Percentiles rank a stretch among this genome's conserved stretches.
Conservation (phyloP, 1,284 basidiomycete genomes). For the Ceratobasidium papillatum region DNA sequence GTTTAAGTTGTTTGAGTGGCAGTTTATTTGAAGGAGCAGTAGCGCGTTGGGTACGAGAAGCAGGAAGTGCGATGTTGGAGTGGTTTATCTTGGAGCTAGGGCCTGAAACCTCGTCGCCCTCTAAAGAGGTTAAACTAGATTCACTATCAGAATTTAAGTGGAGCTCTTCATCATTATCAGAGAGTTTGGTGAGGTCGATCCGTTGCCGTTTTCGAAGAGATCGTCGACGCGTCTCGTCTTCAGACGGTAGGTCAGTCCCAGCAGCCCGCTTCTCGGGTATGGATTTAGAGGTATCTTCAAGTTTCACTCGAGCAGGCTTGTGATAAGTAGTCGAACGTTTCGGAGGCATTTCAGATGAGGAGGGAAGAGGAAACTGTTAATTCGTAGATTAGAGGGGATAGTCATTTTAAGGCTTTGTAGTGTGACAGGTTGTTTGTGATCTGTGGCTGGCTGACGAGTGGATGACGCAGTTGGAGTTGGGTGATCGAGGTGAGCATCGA, state of each 20-base stretch:
- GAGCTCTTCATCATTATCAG: background rate
- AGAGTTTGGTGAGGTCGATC: background rate
- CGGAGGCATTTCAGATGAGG: constrained; percentile 14
- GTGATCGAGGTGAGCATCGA: too few species aligned
- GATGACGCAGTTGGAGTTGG: too few species aligned
- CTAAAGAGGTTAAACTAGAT: background rate
- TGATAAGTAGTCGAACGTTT: background rate
- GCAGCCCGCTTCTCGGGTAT: background rate
- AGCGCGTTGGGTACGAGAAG: constrained; percentile 6
- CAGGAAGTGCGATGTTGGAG: background rate
- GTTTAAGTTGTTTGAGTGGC: constrained; percentile 19
- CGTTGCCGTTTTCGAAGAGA: constrained; percentile 27
- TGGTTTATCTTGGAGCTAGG: background rate
- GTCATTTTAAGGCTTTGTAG: too few species aligned
- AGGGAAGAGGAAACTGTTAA: background rate
- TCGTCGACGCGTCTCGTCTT: constrained; percentile 1
- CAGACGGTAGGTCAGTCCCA: background rate
- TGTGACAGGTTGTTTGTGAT: too few species aligned
- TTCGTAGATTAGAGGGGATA: too few species aligned
- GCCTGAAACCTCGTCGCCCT: background rate
- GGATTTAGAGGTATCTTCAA: background rate
- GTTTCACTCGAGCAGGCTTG: background rate
- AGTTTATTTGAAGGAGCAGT: background rate
- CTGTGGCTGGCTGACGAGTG: too few species aligned
- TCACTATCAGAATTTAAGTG: background rate